Base-by-base conservation (phyloP, 1,284 basidiomycete species). In the Melampsora abietis-canadensis region DNA sequence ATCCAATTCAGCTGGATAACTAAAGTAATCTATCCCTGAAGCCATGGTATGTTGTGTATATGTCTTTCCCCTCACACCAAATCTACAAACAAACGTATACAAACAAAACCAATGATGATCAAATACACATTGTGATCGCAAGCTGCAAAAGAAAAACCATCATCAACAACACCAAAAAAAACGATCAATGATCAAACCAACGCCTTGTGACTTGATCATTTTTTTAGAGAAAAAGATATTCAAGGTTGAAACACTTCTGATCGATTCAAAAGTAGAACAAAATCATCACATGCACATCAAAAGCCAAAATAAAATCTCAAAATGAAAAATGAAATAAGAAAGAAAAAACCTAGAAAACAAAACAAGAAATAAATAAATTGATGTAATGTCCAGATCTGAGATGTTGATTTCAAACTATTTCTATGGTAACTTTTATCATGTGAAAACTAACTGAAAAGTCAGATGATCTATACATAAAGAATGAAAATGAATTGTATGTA, bases 261-360 rank as follows among this genome's bases (percentile, higher is more conserved):
- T 30, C 5, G 6, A 61, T 21, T 27, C 19, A n/a, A 17, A 17
- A 24, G 24, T 27, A 61, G 31, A 5, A 61, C 6, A 61, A 24
- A 61, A 30, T 61, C 34, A 31, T 21, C 15, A 37, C 34, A 64
- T 34, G 10, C 44, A 37, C 44, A 10, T 46, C 44, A 46, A 46
- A 65, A 12, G n/a, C 17, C 4, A 65, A 8, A 65, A 44, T 12
- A 65, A n/a, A n/a, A n/a, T n/a, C n/a, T n/a, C n/a, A 46, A 46
- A 17, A 19, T 21, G 30, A 65, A 65, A 65, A 65, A 44, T 46
- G 46, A 65, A 65, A 46, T 21, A 44, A 65, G 48, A 46, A 65
- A 65, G 31, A 24, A 65, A 46, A 15, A 65, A 65, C 4, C 44
- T 40, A 44, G 37, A 61, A 17, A 61, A 7, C 10, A 19, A 7